These are phyloP conservation scores for Pichia phayaonensis DNA, from an alignment of 805 yeast species.

Conservation along the genomic window DNA sequence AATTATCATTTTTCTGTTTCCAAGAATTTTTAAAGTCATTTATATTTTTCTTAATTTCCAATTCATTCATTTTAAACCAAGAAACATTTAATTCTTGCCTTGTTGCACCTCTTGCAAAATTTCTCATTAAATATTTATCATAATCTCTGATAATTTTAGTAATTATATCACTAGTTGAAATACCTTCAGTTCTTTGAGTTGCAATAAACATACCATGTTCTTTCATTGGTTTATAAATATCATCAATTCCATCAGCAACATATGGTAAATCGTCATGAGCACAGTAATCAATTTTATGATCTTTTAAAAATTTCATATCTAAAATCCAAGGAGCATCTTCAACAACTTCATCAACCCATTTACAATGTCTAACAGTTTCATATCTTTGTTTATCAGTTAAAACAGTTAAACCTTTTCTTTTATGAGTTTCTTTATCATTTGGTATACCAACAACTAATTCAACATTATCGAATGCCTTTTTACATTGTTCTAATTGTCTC, in stretches of 20 bases:
- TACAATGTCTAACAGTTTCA: slow-evolving; percentile 88
- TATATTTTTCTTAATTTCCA: slow-evolving; percentile 87
- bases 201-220: slow-evolving; percentile 84
- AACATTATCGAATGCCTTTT: slow-evolving; percentile 81
- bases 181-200: slow-evolving; percentile 95
- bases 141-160: slow-evolving; percentile 93
- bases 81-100: slow-evolving; percentile 93
- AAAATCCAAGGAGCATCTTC: slow-evolving; percentile 96
- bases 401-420: slow-evolving; percentile 88
- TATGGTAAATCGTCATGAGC: slow-evolving; percentile 98
- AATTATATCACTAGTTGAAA: slow-evolving; percentile 91
- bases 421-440: slow-evolving; percentile 83
- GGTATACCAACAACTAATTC: slow-evolving; percentile 88
- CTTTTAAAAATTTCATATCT: slow-evolving; percentile 65
- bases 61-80: slow-evolving; percentile 95
- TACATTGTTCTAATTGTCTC: slow-evolving; percentile 96
- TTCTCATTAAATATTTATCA: slow-evolving; percentile 93
- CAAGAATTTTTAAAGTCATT: slow-evolving; percentile 81
- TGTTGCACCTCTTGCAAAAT: slow-evolving; percentile 96
- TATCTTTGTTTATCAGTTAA: slow-evolving; percentile 79
- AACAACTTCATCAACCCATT: slow-evolving; percentile 96
- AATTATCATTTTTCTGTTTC: slow-evolving; percentile 61
- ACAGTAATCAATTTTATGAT: slow-evolving; percentile 87
- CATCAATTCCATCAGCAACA: slow-evolving; percentile 82
- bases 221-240: slow-evolving; percentile 88